Base-by-base conservation (phyloP, 2,329 filamentous ascomycete genomes). In the Clonostachys byssicola region DNA sequence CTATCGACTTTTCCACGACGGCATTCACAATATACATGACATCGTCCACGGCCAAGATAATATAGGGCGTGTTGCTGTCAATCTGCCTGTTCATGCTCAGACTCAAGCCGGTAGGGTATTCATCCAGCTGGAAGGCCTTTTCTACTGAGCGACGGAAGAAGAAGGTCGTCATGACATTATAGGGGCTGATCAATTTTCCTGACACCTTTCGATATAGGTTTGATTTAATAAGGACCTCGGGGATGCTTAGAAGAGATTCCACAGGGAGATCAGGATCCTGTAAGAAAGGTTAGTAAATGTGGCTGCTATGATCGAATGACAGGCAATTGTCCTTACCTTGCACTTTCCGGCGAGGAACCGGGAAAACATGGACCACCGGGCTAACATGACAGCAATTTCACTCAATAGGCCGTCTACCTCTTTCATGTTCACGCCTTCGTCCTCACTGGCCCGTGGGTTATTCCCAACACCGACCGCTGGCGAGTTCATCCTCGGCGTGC, bases 11-110 rank as follows among this genome's bases (percentile, higher is more conserved):
- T 53, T 95, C 87, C 8, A 97, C 76, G 34, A 97, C 88, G 44
- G 92, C 86, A 62, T 95, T 95, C 62, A 96, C 89, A 57, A 99
- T 96, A 68, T 97, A 99, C 92, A 99, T 97, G 60, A 97, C 91
- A 69, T 96, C 94, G 71, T 99, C 94, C 9, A 99, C 92, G 1
- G 92, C 92, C 3, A 92, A 91, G 40, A 94, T 92, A 58, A 99
- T 96, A 60, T 89, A 95, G 1, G 94, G 94, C 4, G 90, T 81
- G 56, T 91, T 90, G 49, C 85, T 80, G 45, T 86, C 82, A 40
- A 96, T 74, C 5, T 86, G 75, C 59, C 78, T 88, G 58, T 78
- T 85, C 40, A 86, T 75, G 60, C 85, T 89, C 34, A 99, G 74
- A 1, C 88, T 88, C 17, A 99, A 72, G 17, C 90, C 90, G 1